Evolutionary conservation across 257 asterid genomes (phyloP).

Genomic region (Rhazya stricta): DNA sequence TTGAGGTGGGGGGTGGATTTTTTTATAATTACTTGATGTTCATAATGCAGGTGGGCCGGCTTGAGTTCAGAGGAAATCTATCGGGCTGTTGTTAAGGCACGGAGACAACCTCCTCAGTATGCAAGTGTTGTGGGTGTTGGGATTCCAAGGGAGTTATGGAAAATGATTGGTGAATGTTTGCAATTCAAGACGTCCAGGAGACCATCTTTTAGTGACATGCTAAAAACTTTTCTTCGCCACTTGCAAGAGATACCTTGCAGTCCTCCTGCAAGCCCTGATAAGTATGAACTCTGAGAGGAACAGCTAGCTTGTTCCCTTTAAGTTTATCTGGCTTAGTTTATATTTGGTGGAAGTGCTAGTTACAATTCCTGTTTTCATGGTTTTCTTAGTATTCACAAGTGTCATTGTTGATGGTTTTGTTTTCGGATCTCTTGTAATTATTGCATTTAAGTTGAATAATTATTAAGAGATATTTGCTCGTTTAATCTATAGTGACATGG

Average conservation of each 20-base stretch:
- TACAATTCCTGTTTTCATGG: neutral
- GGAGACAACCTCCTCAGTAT: slow-evolving; percentile 92
- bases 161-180: slow-evolving; percentile 99
- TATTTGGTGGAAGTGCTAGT: neutral
- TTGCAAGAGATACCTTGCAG: slow-evolving; percentile 96
- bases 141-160: slow-evolving; percentile 96
- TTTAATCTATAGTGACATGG: slow-evolving; percentile 57
- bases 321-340: neutral
- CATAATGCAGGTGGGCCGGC: slow-evolving; percentile 83
- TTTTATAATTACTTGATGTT: slow-evolving; percentile 17
- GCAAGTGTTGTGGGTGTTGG: slow-evolving; percentile 97
- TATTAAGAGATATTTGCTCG: slow-evolving; percentile 7
- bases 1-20: slow-evolving; percentile 14
- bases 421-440: neutral
- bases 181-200: slow-evolving; percentile 83
- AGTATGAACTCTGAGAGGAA: slow-evolving; percentile 47
- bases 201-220: slow-evolving; percentile 91
- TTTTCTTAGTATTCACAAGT: neutral
- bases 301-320: slow-evolving; percentile 9
- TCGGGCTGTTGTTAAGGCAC: slow-evolving; percentile 77
- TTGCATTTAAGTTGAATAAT: neutral
- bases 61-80: slow-evolving; percentile 85
- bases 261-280: slow-evolving; percentile 94
- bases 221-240: slow-evolving; percentile 81
- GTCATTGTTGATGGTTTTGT: neutral